Conservation (phyloP, 345 rosid species). For the Alliaria petiolata region DNA sequence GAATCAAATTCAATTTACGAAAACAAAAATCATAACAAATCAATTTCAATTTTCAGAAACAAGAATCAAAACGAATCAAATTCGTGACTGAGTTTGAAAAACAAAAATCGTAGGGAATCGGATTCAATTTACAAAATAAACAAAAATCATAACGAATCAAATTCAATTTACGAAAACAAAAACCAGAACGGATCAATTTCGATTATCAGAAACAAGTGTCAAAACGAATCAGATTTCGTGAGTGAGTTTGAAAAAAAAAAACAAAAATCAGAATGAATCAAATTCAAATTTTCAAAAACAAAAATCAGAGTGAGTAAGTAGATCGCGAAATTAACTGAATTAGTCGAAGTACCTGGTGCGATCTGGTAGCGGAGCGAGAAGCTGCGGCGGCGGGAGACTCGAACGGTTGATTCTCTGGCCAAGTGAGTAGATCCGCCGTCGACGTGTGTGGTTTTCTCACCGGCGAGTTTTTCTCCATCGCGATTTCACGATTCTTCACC, state of each 20-base stretch:
- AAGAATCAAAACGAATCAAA: no score
- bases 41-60: no score
- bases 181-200: background rate
- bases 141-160: background rate
- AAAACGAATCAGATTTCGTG: no score
- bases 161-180: background rate
- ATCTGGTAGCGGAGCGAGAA: conserved; percentile 52
- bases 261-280: no score
- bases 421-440: conserved; percentile 82
- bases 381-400: conserved; percentile 37
- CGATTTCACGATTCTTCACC: background rate
- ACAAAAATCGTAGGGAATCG: background rate
- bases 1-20: background rate
- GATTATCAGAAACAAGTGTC: no score
- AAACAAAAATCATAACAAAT: background rate
- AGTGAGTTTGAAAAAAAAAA: no score
- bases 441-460: conserved; percentile 54
- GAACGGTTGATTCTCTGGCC: conserved; percentile 65
- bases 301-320: background rate
- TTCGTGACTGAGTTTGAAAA: no score
- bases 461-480: conserved; percentile 50
- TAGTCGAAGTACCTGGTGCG: conserved; percentile 47
- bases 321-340: background rate
- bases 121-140: background rate
- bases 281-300: no score